These are phyloP conservation scores for Diplodia intermedia DNA, from an alignment of 2,329 filamentous ascomycete species.

Conservation along the genomic window DNA sequence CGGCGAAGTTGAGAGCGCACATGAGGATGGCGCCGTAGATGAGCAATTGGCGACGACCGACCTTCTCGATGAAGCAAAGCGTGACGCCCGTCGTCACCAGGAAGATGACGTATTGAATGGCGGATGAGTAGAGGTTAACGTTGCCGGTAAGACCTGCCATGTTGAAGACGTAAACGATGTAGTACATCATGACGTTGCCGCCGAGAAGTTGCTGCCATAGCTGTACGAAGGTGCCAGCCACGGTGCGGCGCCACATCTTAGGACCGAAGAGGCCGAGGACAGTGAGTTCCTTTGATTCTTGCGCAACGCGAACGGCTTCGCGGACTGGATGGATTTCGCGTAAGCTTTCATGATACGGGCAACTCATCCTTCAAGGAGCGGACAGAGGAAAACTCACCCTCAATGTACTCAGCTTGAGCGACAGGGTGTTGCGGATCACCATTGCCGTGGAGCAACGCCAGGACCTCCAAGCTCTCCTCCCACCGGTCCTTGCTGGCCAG, in stretches of 20 bases:
- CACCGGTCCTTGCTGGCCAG: constrained; percentile 71
- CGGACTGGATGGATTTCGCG: constrained; percentile 9
- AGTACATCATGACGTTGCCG: constrained; percentile 50
- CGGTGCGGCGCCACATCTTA: constrained; percentile 63
- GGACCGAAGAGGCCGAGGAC: constrained; percentile 31
- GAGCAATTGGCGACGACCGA: constrained; percentile 64
- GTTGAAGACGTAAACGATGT: constrained; percentile 62
- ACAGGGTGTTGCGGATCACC: constrained; percentile 64
- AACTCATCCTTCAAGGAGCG: not conserved
- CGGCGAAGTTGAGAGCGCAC: constrained; percentile 66
- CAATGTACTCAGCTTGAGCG: constrained; percentile 68
- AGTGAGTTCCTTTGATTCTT: constrained; percentile 25
- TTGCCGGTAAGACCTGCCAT: constrained; percentile 55
- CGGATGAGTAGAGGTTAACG: constrained; percentile 31
- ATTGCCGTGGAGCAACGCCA: constrained; percentile 63
- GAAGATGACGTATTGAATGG: constrained; percentile 70
- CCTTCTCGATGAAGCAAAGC: constrained; percentile 65
- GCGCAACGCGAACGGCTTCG: constrained; percentile 31
- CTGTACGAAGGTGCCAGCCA: constrained; percentile 64
- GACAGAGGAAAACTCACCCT: constrained; percentile 41
- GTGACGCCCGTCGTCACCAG: constrained; percentile 66
- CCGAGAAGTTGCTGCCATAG: constrained; percentile 62
- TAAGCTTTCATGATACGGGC: not conserved
- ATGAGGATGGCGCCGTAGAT: constrained; percentile 64
- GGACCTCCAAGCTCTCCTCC: constrained; percentile 66